phyloP scores from a whole-genome alignment of 2,329 filamentous ascomycete genomes.

The Neophaeococcomyces aloes region DNA sequence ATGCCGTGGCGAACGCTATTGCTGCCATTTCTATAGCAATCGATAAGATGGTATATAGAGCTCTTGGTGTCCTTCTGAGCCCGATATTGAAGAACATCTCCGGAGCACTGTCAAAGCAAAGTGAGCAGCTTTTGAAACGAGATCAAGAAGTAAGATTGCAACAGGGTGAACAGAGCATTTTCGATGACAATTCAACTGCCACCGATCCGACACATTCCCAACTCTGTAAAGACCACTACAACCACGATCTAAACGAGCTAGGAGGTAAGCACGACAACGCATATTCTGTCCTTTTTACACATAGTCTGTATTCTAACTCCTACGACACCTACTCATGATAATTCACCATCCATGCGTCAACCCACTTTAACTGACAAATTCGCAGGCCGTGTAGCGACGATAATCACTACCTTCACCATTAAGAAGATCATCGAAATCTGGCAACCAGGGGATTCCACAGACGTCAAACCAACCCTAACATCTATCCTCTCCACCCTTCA shows the following conservation, averaged over 20 bases:
- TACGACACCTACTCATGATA: too few relatives aligned
- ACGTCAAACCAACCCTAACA: constrained; percentile 1
- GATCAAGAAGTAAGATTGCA: constrained; percentile 2
- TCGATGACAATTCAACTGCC: constrained; percentile 2
- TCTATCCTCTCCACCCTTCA: constrained; percentile 3
- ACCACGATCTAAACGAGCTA: constrained; percentile 7
- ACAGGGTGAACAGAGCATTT: constrained; percentile 5
- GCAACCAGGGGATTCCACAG: constrained; percentile 1
- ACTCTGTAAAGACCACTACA: constrained; percentile 7
- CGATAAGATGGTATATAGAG: constrained; percentile 43
- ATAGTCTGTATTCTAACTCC: too few relatives aligned
- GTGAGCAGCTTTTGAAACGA: neutral
- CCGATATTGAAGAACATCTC: constrained; percentile 41
- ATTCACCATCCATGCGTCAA: too few relatives aligned
- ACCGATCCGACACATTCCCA: constrained; percentile 7
- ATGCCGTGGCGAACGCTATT: constrained; percentile 6
- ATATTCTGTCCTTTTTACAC: too few relatives aligned
- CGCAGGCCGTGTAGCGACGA: neutral
- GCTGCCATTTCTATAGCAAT: constrained; percentile 2
- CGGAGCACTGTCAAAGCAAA: neutral
- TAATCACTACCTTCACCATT: constrained; percentile 7
- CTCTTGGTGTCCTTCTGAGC: constrained; percentile 66
- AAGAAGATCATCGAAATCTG: constrained; percentile 5
- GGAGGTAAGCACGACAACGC: neutral
- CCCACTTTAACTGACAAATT: neutral